Evolutionary conservation across 495 filamentous ascomycete species (phyloP), one percentile per base, ranked within the genome.

Genomic region (Aspergillus avenaceus): DNA sequence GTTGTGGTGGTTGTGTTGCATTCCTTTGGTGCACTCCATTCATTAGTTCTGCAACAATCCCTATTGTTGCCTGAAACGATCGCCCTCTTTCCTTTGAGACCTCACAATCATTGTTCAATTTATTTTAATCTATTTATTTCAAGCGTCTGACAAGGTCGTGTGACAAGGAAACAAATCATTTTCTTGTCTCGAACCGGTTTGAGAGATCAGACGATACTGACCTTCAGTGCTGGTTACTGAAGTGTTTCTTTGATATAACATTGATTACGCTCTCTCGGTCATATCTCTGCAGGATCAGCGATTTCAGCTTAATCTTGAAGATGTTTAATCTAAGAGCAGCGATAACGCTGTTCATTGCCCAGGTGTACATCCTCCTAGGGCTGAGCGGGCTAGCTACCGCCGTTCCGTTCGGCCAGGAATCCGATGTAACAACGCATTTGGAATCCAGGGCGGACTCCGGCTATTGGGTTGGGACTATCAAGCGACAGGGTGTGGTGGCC

Each of bases 401-500:
- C 18, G 58, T 69, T 13, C 77, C 75, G 3, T 34, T 71, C 19
- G 52, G 62, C 6, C 55, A 64, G 1, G 53, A 47, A 5, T 34
- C 58, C 18, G 55, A 62, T 7, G 29, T 56, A 31, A 45, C 46
- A 1, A 51, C 54, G 1, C 28, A 32, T 13, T 40, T 62, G 28
- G 55, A 50, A 23, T 41, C 23, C 8, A 18, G 45, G 5, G 45
- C 67, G 12, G 49, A 55, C 1, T 75, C 74, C 14, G 51, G 52
- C 49, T 95, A 85, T 70, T 97, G 92, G 92, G 69, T 95, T 42
- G 77, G 78, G 29, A 74, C 70, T 52, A 86, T 95, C 59, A 63
- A 83, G 38, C 85, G 86, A 14, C 82, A 90, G 53, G 90, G 89
- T 26, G 67, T 65, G 0, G 78, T 84, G 23, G 80, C 84, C 8